These are phyloP conservation scores for Neoboletus magnificus DNA, from an alignment of 768 basidiomycete species.

Conservation along the genomic window DNA sequence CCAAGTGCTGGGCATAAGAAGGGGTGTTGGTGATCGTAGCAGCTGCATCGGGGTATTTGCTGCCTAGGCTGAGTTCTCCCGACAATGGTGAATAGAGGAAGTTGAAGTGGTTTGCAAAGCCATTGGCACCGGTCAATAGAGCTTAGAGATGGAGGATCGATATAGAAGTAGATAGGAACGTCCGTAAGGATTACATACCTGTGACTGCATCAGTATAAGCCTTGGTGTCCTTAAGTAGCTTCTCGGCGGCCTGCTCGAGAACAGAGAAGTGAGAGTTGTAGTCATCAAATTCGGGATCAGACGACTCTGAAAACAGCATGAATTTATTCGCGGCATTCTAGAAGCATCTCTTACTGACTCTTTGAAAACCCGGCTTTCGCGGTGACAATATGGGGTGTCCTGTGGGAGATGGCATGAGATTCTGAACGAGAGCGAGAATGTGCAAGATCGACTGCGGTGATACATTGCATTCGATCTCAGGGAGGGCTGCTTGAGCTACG, in stretches of 20 bases:
- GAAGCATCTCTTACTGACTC: slow-evolving; percentile 53
- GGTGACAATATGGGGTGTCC: slow-evolving; percentile 89
- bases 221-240: slow-evolving; percentile 89
- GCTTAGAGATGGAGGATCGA: slow-evolving; percentile 34
- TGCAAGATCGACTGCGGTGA: slow-evolving; percentile 4
- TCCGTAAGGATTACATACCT: slow-evolving; percentile 36
- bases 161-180: not conserved
- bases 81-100: slow-evolving; percentile 61
- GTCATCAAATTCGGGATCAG: slow-evolving; percentile 89
- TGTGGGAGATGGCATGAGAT: slow-evolving; percentile 28
- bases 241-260: slow-evolving; percentile 81
- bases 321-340: not conserved
- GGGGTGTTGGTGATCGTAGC: slow-evolving; percentile 78
- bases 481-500: not conserved
- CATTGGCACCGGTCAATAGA: slow-evolving; percentile 62
- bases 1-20: slow-evolving; percentile 68
- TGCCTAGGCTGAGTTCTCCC: slow-evolving; percentile 75
- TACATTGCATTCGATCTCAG: not conserved
- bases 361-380: slow-evolving; percentile 88
- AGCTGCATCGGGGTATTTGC: slow-evolving; percentile 73
- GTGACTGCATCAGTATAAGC: slow-evolving; percentile 81
- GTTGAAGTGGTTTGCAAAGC: slow-evolving; percentile 62
- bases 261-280: slow-evolving; percentile 71
- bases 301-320: slow-evolving; percentile 51
- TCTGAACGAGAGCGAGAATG: slow-evolving; percentile 2